phyloP scores from a whole-genome alignment of 75 land plant species.

The Sequoiadendron giganteum region DNA sequence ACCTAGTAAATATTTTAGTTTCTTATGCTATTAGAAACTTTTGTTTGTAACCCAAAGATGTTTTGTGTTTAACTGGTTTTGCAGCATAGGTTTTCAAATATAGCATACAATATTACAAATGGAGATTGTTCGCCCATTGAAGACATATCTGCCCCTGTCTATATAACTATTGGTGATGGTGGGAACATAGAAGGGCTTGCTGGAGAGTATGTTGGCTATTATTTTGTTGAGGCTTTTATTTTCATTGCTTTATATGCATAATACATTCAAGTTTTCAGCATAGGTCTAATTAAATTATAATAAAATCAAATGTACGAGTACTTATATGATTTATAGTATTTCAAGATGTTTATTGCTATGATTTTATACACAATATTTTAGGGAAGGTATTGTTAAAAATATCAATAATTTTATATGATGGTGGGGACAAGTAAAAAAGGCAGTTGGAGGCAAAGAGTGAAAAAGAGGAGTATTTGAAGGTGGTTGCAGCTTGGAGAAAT shows the following conservation, averaged over 20 bases:
- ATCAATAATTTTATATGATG: too few relatives aligned
- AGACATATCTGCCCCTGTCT: conserved; percentile 79
- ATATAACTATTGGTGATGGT: too few relatives aligned
- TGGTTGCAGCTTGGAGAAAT: too few relatives aligned
- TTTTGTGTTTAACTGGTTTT: not conserved
- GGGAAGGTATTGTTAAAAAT: too few relatives aligned
- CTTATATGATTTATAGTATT: not conserved
- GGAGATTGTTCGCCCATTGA: conserved; percentile 55
- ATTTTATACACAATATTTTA: too few relatives aligned
- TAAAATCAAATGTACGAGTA: not conserved
- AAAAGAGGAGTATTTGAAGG: too few relatives aligned
- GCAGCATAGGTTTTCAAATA: conserved; percentile 85
- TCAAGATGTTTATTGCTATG: too few relatives aligned
- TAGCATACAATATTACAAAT: conserved; percentile 68
- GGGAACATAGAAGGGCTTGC: conserved; percentile 98
- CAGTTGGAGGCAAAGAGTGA: too few relatives aligned
- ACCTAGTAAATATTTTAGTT: not conserved
- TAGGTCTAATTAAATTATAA: not conserved
- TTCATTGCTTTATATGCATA: not conserved
- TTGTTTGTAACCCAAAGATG: not conserved
- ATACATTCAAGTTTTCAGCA: not conserved
- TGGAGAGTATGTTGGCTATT: conserved; percentile 39
- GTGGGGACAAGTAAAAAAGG: too few relatives aligned
- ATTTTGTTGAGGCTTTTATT: not conserved
- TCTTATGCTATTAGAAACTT: not conserved